These are phyloP conservation scores for Penicillium taxi DNA, from an alignment of 495 filamentous ascomycete species.

Conservation along the genomic window DNA sequence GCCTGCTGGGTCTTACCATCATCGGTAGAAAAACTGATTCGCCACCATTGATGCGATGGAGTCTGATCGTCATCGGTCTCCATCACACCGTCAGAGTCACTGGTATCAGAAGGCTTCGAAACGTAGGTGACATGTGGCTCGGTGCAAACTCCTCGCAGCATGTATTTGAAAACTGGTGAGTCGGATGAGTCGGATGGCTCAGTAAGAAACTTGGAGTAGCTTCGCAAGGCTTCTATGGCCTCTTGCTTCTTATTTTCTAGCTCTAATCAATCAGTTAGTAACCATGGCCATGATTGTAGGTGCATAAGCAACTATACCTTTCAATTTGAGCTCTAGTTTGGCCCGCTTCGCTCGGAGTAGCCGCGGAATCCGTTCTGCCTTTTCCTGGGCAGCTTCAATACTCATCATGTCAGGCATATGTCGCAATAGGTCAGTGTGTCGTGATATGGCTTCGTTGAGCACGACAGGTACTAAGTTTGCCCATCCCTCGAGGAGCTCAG, in stretches of 20 bases:
- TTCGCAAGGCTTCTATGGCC: conserved; percentile 36
- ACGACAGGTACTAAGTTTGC: conserved; percentile 22
- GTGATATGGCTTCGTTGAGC: conserved; percentile 16
- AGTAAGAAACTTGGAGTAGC: conserved; percentile 46
- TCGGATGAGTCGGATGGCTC: conserved; percentile 44
- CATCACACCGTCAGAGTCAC: conserved; percentile 13
- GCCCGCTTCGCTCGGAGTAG: conserved; percentile 32
- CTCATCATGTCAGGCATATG: conserved; percentile 12
- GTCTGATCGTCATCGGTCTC: conserved; percentile 14
- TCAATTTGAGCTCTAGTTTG: conserved; percentile 44
- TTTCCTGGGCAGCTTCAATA: conserved; percentile 14
- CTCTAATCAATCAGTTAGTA: conserved; percentile 28
- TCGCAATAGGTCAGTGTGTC: too few species aligned
- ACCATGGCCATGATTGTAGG: not conserved
- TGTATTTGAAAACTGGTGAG: conserved; percentile 41
- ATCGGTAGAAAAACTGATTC: conserved; percentile 42
- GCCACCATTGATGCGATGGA: conserved; percentile 49
- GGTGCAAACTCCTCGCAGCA: conserved; percentile 45
- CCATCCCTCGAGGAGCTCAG: conserved; percentile 31
- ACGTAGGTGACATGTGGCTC: conserved; percentile 45
- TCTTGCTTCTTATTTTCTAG: conserved; percentile 46
- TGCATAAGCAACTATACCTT: conserved; percentile 25
- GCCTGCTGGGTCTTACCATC: conserved; percentile 37
- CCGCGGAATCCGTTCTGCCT: conserved; percentile 25
- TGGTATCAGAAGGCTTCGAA: conserved; percentile 18